Conservation (phyloP, 192 early-diverging fungal species). For the Phlyctochytrium planicorne region DNA sequence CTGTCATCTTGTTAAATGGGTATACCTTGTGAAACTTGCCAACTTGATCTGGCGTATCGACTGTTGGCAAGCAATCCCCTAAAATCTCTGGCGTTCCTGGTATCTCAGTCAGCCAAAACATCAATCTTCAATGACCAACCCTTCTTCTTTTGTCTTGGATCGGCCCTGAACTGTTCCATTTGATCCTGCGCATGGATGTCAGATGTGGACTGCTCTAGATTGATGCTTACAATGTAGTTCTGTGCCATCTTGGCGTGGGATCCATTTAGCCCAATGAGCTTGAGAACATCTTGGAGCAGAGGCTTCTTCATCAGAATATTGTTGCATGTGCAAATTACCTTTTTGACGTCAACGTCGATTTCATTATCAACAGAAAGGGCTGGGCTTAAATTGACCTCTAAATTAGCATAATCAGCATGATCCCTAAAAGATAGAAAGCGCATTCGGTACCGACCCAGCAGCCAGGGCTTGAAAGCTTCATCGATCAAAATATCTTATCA, state of each 20-base stretch:
- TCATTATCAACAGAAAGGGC: slow-evolving; percentile 42
- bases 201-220: too few species aligned
- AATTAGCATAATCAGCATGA: neutral
- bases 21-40: slow-evolving; percentile 27
- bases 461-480: slow-evolving; percentile 37
- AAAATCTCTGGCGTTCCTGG: neutral
- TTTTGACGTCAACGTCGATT: slow-evolving; percentile 43
- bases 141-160: too few species aligned
- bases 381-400: slow-evolving; percentile 51
- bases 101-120: neutral
- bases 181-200: too few species aligned
- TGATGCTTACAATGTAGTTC: slow-evolving; percentile 7
- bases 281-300: slow-evolving; percentile 32
- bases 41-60: slow-evolving; percentile 7
- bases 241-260: slow-evolving; percentile 25
- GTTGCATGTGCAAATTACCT: too few species aligned
- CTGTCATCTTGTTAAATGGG: slow-evolving; percentile 22
- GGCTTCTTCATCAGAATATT: slow-evolving; percentile 17
- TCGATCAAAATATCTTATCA: slow-evolving; percentile 45
- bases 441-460: slow-evolving; percentile 26
- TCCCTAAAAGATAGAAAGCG: neutral
- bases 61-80: too few species aligned
- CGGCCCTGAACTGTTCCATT: too few species aligned
- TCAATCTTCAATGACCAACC: too few species aligned
- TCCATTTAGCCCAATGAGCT: slow-evolving; percentile 24